Conservation (phyloP, 2,329 filamentous ascomycete species). For the Colletotrichum karsti region DNA sequence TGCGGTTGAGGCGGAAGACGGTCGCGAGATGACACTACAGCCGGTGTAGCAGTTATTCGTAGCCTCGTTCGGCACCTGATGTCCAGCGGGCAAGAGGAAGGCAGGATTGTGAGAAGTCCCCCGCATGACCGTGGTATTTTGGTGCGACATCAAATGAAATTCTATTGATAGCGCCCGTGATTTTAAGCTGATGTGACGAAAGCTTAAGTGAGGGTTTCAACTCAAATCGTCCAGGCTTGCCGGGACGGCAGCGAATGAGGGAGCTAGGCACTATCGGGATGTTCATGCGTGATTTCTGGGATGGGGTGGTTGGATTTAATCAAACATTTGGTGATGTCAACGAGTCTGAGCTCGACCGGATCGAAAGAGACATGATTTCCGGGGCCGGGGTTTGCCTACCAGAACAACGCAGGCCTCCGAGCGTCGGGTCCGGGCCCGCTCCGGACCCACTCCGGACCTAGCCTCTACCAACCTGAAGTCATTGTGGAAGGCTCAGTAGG, state of each 20-base stretch:
- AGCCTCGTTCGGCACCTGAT: not conserved
- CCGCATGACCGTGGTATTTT: not conserved
- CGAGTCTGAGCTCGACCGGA: not conserved
- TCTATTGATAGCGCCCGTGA: not conserved
- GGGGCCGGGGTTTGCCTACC: not conserved
- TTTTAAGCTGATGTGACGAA: not conserved
- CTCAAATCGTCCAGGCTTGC: not conserved
- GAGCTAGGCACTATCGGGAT: not conserved
- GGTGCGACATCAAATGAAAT: slow-evolving; percentile 21
- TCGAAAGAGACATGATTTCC: not conserved
- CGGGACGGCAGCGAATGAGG: not conserved
- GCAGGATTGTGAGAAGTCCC: not conserved
- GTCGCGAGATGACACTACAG: not conserved
- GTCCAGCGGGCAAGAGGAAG: too few species aligned
- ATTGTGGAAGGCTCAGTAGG: too few species aligned
- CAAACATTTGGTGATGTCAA: not conserved
- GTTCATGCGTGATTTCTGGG: not conserved
- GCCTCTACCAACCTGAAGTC: too few species aligned
- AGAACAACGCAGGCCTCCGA: not conserved
- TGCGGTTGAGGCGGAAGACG: not conserved
- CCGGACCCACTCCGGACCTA: too few species aligned
- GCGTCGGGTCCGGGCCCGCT: not conserved
- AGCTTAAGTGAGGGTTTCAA: not conserved
- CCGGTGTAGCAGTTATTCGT: not conserved
- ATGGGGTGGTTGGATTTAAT: not conserved